These are phyloP conservation scores for Hyphodiscus hymeniophilus DNA, from an alignment of 495 filamentous ascomycete genomes.

Conservation along the genomic window DNA sequence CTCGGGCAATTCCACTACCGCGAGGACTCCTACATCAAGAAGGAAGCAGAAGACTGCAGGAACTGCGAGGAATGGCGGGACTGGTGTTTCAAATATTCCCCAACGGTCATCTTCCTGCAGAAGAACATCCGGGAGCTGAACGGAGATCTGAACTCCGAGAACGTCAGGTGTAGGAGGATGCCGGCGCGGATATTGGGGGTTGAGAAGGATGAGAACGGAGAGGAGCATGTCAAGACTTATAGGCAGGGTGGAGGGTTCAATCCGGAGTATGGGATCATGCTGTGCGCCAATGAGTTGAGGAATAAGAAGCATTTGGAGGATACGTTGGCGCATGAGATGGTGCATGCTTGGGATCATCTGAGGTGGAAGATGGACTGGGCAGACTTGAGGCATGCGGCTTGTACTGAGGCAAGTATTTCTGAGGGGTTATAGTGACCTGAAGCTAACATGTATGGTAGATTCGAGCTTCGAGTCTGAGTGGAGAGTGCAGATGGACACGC, in stretches of 20 bases:
- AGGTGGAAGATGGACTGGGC: conserved; percentile 80
- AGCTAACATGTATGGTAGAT: conserved; percentile 49
- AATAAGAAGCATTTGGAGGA: conserved; percentile 77
- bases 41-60: conserved; percentile 64
- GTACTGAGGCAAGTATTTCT: conserved; percentile 63
- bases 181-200: conserved; percentile 26
- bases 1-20: conserved; percentile 65
- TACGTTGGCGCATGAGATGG: conserved; percentile 93
- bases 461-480: conserved; percentile 80
- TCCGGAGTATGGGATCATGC: conserved; percentile 71
- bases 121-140: conserved; percentile 71
- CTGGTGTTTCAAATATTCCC: conserved; percentile 73
- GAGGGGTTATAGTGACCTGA: neutral
- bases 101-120: conserved; percentile 74
- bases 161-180: conserved; percentile 78
- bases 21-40: conserved; percentile 52
- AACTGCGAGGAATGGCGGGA: conserved; percentile 71
- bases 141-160: conserved; percentile 59
- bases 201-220: conserved; percentile 23
- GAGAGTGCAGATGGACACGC: conserved; percentile 85
- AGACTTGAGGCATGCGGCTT: conserved; percentile 80
- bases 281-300: conserved; percentile 83
- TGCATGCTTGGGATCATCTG: conserved; percentile 92
- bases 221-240: conserved; percentile 22
- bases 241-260: conserved; percentile 71